Percentiles rank a stretch among this genome's conserved stretches.
Conservation (phyloP, 106 monocot genomes). For the Allium fistulosum region DNA sequence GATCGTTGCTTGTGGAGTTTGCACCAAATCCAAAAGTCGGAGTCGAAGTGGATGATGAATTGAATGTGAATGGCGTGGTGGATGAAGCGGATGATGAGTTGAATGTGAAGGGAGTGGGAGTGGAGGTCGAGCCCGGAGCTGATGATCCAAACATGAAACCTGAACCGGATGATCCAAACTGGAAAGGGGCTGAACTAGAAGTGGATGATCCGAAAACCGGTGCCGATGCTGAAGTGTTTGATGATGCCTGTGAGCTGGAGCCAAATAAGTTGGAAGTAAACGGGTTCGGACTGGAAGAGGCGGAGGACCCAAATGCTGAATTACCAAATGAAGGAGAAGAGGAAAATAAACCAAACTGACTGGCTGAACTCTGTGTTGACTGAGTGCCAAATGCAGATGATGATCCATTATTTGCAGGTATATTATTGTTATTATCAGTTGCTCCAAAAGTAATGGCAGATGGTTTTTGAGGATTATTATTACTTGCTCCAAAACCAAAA, state of each 20-base stretch:
- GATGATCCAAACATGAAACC: conserved; percentile 16
- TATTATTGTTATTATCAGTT: too few relatives aligned
- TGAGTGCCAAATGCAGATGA: conserved; percentile 5
- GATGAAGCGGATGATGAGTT: conserved; percentile 4
- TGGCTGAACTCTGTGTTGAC: conserved; percentile 3
- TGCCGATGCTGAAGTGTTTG: conserved; percentile 7
- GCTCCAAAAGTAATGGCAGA: too few relatives aligned
- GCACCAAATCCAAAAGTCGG: conserved; percentile 14
- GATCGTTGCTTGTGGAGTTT: conserved; percentile 32
- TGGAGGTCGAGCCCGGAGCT: background rate
- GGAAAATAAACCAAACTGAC: background rate
- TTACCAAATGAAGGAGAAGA: conserved; percentile 15
- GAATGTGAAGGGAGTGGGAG: conserved; percentile 18
- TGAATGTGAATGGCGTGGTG: conserved; percentile 12
- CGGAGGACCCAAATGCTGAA: conserved; percentile 26
- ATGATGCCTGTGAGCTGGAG: background rate
- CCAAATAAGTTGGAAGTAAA: conserved; percentile 1
- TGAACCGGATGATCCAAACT: background rate
- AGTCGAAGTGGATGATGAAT: conserved; percentile 1
- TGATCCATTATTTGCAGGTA: too few relatives aligned
- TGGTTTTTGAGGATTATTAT: too few relatives aligned
- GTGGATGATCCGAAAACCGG: conserved; percentile 2
- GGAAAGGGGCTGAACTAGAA: conserved; percentile 1
- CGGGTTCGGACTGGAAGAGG: conserved; percentile 1
- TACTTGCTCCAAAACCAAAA: too few relatives aligned